Percentiles rank a stretch among this genome's conserved stretches.
These are phyloP conservation scores for Neltuma alba DNA, from an alignment of 306 rosid species.

Conservation along the genomic window DNA sequence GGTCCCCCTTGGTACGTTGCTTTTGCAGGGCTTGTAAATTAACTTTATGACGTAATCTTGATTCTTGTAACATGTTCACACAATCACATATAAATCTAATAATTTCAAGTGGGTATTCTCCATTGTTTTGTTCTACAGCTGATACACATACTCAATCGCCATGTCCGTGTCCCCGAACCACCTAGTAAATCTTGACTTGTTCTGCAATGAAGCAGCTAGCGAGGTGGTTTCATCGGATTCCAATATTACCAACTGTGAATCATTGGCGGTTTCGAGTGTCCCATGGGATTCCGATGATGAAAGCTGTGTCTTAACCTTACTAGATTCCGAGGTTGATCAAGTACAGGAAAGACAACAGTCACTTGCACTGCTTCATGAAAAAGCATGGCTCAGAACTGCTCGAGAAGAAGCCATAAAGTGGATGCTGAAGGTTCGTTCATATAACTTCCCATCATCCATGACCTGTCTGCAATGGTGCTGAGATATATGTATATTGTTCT, in stretches of 20 bases:
- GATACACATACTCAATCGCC: conserved; percentile 4
- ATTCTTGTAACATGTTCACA: neutral
- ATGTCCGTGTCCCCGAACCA: conserved; percentile 39
- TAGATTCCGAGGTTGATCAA: conserved; percentile 49
- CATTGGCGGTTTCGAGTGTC: conserved; percentile 17
- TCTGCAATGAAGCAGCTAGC: conserved; percentile 41
- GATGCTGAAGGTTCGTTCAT: conserved; percentile 43
- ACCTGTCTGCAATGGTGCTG: neutral
- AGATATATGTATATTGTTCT: neutral
- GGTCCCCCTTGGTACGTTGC: conserved; percentile 15
- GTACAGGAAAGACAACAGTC: conserved; percentile 27
- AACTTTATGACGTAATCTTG: neutral
- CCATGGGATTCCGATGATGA: conserved; percentile 32
- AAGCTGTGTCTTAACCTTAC: conserved; percentile 25
- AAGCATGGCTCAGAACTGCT: conserved; percentile 30
- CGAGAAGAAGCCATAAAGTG: conserved; percentile 47
- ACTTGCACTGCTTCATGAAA: conserved; percentile 20
- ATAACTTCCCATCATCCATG: neutral
- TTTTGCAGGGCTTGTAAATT: conserved; percentile 12
- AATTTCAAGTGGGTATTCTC: neutral
- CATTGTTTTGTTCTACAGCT: neutral
- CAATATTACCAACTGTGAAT: neutral
- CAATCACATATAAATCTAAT: conserved; percentile 1
- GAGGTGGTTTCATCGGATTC: conserved; percentile 40
- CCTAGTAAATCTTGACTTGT: conserved; percentile 32